These are phyloP conservation scores for Eucommia ulmoides DNA, from an alignment of 257 asterid species.

Conservation along the genomic window DNA sequence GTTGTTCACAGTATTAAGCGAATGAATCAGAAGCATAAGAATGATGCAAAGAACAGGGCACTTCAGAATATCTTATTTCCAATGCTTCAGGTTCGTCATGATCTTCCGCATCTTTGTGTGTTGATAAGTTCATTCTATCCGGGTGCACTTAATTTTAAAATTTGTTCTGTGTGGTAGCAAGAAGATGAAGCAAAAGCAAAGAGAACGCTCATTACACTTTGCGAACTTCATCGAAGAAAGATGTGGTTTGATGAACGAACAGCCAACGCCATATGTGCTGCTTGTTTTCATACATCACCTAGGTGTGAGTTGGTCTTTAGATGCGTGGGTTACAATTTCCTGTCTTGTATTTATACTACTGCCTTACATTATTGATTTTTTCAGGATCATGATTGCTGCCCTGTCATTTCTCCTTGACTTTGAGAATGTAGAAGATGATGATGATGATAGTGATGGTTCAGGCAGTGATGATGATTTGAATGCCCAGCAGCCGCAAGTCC, in stretches of 20 bases:
- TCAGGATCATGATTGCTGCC: constrained; percentile 92
- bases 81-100: constrained; percentile 64
- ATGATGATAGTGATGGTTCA: constrained; percentile 57
- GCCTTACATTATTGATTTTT: constrained; percentile 9
- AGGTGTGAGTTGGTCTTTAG: constrained; percentile 25
- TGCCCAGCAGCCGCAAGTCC: constrained; percentile 42
- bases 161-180: constrained; percentile 34
- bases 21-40: constrained; percentile 89
- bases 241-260: constrained; percentile 91
- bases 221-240: constrained; percentile 78
- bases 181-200: constrained; percentile 85
- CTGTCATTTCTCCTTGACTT: constrained; percentile 82
- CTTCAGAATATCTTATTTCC: constrained; percentile 66
- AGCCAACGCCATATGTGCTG: constrained; percentile 80
- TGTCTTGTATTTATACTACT: background rate
- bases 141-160: constrained; percentile 8
- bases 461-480: constrained; percentile 55
- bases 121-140: background rate
- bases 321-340: background rate
- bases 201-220: constrained; percentile 60
- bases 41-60: constrained; percentile 58
- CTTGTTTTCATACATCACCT: constrained; percentile 73
- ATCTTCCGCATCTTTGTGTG: background rate
- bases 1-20: constrained; percentile 51
- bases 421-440: constrained; percentile 73